Evolutionary conservation across 305 asterid genomes (phyloP).

Genomic region (Solanum chacoense): DNA sequence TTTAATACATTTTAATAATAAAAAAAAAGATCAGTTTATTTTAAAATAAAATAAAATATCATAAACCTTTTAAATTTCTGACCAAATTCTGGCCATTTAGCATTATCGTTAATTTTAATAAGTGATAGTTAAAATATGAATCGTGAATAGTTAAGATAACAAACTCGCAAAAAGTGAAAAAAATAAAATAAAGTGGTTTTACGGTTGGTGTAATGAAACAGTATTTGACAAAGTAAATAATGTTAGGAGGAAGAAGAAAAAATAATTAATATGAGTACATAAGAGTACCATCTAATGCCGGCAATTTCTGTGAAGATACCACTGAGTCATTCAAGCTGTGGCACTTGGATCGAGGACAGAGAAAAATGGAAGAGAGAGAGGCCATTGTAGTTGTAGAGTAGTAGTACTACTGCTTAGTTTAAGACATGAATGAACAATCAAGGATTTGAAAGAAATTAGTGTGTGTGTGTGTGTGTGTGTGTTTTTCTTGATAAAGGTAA

Average conservation of each 20-base stretch:
- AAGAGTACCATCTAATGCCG: slow-evolving; percentile 6
- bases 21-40: too few relatives aligned
- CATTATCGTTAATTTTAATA: too few relatives aligned
- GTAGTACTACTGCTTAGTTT: neutral
- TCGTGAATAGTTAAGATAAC: too few relatives aligned
- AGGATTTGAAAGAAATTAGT: neutral
- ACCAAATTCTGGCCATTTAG: too few relatives aligned
- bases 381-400: neutral
- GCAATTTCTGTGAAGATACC: slow-evolving; percentile 11
- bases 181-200: neutral
- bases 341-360: slow-evolving; percentile 8
- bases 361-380: neutral
- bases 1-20: too few relatives aligned
- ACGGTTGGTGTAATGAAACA: neutral
- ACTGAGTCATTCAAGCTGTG: slow-evolving; percentile 3
- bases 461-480: neutral
- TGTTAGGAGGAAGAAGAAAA: neutral
- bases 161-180: neutral
- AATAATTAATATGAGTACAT: neutral
- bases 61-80: too few relatives aligned
- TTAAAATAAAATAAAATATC: too few relatives aligned
- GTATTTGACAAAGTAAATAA: neutral
- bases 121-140: neutral
- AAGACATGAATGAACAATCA: neutral
- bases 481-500: neutral